phyloP scores from a whole-genome alignment of 225 moss, liverwort and hornwort genomes.

The Bryum argenteum region DNA sequence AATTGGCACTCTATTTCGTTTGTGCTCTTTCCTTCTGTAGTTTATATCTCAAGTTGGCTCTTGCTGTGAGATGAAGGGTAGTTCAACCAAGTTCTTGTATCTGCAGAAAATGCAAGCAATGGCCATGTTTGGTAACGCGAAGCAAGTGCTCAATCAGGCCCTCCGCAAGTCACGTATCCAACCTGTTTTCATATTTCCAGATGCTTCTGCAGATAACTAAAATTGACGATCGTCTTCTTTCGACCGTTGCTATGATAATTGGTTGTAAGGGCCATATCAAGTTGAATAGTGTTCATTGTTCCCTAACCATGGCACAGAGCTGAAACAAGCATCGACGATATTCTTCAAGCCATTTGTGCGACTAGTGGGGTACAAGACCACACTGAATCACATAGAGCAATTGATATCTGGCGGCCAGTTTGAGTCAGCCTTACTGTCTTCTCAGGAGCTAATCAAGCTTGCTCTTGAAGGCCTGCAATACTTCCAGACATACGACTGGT shows the following conservation, averaged over 20 bases:
- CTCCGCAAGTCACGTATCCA: slow-evolving; percentile 97
- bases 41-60: slow-evolving; percentile 6
- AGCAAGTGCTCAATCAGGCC: slow-evolving; percentile 92
- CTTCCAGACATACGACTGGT: slow-evolving; percentile 98
- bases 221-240: neutral
- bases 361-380: slow-evolving; percentile 60
- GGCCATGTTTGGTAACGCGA: slow-evolving; percentile 91
- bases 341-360: slow-evolving; percentile 90
- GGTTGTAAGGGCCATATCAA: neutral
- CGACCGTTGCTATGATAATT: neutral
- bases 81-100: slow-evolving; percentile 23
- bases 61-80: slow-evolving; percentile 16
- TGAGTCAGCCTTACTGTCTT: slow-evolving; percentile 72
- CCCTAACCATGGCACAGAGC: slow-evolving; percentile 54
- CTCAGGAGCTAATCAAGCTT: slow-evolving; percentile 71
- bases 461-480: slow-evolving; percentile 85
- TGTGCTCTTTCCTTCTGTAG: neutral
- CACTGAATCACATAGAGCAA: slow-evolving; percentile 61
- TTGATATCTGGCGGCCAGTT: slow-evolving; percentile 65
- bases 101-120: slow-evolving; percentile 74
- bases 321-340: slow-evolving; percentile 77
- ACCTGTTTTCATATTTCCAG: slow-evolving; percentile 9
- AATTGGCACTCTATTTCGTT: too few species aligned
- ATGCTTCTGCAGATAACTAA: slow-evolving; percentile 1
- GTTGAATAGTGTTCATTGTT: neutral